Base-by-base conservation (phyloP, 306 rosid genomes). In the Albizia julibrissin region DNA sequence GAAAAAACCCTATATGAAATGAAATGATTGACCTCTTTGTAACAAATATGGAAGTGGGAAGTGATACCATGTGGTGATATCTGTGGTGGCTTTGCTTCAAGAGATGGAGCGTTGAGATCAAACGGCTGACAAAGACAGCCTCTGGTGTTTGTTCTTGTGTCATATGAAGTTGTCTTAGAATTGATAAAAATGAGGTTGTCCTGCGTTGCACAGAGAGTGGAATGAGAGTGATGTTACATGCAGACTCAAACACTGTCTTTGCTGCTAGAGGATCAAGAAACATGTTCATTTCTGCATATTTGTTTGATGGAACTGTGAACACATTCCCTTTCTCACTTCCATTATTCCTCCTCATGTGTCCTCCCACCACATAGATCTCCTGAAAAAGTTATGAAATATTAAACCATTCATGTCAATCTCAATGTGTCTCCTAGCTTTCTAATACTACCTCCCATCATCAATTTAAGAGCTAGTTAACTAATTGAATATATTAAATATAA, bases 201-300 rank as follows among this genome's bases (percentile, higher is more conserved):
- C 10, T 65, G 29, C 88, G 91, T 76, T 95, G 99, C 64, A 85
- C 61, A 42, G 83, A 50, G 0, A 93, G 92, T 40, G 98, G 98
- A 89, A 95, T 79, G 69, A 95, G 91, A 22, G 86, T 93, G 85
- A 95, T 88, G 83, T 85, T 80, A 49, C 88, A 86, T 62, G 74
- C 16, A 8, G 97, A 95, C 68, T 89, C 90, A 27, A 92, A 87
- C 29, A 95, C 96, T 10, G 84, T 82, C 83, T 89, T 92, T 75
- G 98, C 98, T 44, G 94, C 98, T 52, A 91, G 62, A 64, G 99
- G 99, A 78, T 95, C 98, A 50, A 95, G 87, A 64, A 89, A 93
- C 89, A 93, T 89, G 44, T 93, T 95, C 94, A 93, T 88, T 84
- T 95, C 99, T 21, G 97, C 94, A 79, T 88, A 88, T 81, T 81